Percentiles rank a stretch among this genome's conserved stretches.
These are phyloP conservation scores for Sporobolus alterniflorus DNA, from an alignment of 202 grass and related monocot species.

Conservation along the genomic window DNA sequence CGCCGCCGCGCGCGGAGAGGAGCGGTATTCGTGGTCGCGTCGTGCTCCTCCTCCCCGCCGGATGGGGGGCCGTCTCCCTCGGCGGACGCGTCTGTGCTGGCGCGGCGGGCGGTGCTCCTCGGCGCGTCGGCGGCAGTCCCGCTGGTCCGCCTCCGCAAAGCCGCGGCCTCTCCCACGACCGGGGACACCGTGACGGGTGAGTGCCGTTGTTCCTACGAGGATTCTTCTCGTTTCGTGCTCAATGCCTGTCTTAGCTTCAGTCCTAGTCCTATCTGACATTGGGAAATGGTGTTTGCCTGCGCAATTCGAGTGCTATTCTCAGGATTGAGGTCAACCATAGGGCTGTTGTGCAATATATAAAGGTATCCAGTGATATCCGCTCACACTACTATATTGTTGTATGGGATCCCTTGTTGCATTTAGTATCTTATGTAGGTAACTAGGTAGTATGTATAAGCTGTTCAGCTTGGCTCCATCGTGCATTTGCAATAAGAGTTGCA, in stretches of 20 bases:
- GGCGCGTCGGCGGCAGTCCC: constrained; percentile 72
- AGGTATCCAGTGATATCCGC: background rate
- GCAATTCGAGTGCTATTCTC: constrained; percentile 1
- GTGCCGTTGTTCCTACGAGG: background rate
- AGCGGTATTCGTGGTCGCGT: background rate
- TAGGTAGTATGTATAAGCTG: background rate
- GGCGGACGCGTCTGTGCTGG: constrained; percentile 21
- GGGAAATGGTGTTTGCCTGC: background rate
- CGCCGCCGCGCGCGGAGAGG: constrained; percentile 27
- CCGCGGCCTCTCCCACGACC: constrained; percentile 37
- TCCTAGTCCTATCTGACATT: background rate
- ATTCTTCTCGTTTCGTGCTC: background rate
- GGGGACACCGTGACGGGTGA: constrained; percentile 54
- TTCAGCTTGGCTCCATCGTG: background rate
- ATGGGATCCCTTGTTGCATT: too few relatives aligned
- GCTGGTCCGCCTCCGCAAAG: constrained; percentile 60
- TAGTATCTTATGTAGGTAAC: background rate
- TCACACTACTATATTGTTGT: background rate
- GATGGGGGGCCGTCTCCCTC: constrained; percentile 25
- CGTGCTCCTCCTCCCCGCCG: constrained; percentile 6
- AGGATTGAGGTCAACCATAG: background rate
- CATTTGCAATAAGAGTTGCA: background rate
- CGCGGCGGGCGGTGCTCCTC: constrained; percentile 73
- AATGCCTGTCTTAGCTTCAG: background rate
- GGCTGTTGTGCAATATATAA: background rate